Percentiles rank a stretch among this genome's conserved stretches.
These are phyloP conservation scores for Dissophora globulifera DNA, from an alignment of 192 early-diverging fungal genomes.

Conservation along the genomic window DNA sequence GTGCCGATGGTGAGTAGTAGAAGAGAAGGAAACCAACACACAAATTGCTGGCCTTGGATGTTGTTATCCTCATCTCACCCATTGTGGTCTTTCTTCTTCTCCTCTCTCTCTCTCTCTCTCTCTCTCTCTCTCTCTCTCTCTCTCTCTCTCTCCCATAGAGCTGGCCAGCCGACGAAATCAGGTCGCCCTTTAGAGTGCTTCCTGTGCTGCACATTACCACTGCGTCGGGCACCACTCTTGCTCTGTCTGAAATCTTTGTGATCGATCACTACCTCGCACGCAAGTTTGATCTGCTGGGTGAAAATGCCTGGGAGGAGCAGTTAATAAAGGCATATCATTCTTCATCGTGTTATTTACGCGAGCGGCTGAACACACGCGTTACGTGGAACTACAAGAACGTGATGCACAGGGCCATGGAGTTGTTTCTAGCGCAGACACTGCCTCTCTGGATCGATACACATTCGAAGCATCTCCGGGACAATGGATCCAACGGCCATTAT, in stretches of 20 bases:
- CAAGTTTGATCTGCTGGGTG: slow-evolving; percentile 39
- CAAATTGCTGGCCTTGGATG: too few species aligned
- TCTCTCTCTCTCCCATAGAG: too few species aligned
- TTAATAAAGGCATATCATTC: slow-evolving; percentile 37
- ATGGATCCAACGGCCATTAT: slow-evolving; percentile 45
- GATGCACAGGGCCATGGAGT: slow-evolving; percentile 17
- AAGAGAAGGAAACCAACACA: too few species aligned
- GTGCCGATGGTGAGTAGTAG: too few species aligned
- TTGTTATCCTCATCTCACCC: too few species aligned
- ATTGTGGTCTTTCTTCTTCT: not conserved
- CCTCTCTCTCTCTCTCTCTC: not conserved
- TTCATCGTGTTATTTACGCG: slow-evolving; percentile 20
- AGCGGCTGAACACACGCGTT: slow-evolving; percentile 23
- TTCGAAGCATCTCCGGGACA: slow-evolving; percentile 30
- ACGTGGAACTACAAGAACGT: slow-evolving; percentile 42
- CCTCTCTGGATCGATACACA: slow-evolving; percentile 39
- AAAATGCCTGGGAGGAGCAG: slow-evolving; percentile 46
- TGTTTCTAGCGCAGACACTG: slow-evolving; percentile 6
- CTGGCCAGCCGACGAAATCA: slow-evolving; percentile 23
- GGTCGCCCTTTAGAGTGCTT: slow-evolving; percentile 22
- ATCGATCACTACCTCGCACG: slow-evolving; percentile 34
- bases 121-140: too few species aligned
- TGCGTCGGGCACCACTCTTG: slow-evolving; percentile 11
- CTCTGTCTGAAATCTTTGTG: slow-evolving; percentile 10
- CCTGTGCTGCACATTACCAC: slow-evolving; percentile 37